Conservation (phyloP, 176 grass and related monocot species). For the Rhynchospora tenuis region DNA sequence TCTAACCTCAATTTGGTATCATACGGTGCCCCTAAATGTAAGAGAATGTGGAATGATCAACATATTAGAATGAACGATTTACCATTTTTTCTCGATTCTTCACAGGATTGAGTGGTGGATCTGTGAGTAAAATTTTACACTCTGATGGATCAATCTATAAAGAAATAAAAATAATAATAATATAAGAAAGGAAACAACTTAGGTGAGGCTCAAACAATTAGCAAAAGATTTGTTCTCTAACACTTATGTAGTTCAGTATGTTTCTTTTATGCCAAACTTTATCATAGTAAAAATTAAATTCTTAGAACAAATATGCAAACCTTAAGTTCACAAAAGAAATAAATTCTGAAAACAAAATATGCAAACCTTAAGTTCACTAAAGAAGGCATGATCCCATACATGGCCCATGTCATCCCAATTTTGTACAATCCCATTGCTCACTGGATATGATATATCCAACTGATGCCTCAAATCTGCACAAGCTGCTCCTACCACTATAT, state of each 20-base stretch:
- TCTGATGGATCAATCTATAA: constrained; percentile 86
- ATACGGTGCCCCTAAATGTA: background rate
- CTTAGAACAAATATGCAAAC: constrained; percentile 29
- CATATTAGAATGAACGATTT: constrained; percentile 11
- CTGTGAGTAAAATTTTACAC: constrained; percentile 98
- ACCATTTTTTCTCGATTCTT: constrained; percentile 98
- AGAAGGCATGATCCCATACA: constrained; percentile 98
- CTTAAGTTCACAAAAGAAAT: constrained; percentile 91
- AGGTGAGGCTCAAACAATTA: background rate
- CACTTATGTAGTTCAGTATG: background rate
- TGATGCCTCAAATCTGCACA: constrained; percentile 95
- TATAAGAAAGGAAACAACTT: constrained; percentile 11
- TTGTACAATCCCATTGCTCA: constrained; percentile 95
- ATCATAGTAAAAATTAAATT: constrained; percentile 7
- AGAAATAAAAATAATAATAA: constrained; percentile 24
- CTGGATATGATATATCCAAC: constrained; percentile 94
- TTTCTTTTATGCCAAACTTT: background rate
- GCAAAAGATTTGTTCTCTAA: background rate
- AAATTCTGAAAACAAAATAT: background rate
- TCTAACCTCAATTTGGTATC: background rate
- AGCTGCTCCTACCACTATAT: constrained; percentile 95
- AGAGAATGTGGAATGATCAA: constrained; percentile 1
- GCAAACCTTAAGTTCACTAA: constrained; percentile 92
- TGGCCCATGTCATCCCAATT: constrained; percentile 99
- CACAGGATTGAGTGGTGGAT: constrained; percentile 90